Base-by-base conservation (phyloP, 345 rosid species). In the Dipteronia sinensis region DNA sequence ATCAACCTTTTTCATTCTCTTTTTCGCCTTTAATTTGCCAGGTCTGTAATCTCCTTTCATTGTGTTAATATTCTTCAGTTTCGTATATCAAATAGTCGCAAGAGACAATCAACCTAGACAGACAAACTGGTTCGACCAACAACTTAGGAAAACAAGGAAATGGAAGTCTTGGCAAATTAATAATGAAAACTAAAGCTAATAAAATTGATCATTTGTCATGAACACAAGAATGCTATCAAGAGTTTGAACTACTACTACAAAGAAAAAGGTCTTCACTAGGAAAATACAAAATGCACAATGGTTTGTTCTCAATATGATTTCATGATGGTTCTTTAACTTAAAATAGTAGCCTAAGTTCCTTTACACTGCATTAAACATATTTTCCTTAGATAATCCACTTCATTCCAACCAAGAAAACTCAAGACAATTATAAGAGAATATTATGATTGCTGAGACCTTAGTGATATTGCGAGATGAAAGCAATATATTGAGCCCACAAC, bases 391-490 rank as follows among this genome's bases (percentile, higher is more conserved):
- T 73, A 64, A 46, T 74, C 27, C 3, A 74, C 44, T 23, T 63
- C 23, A 31, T 8, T 6, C 7, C 38, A 51, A 15, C 53, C 77
- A 27, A 25, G 62, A 23, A 27, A 8, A 25, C 10, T 4, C 0
- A 13, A 23, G 34, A 77, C 62, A 77, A 42, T 69, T 70, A 19
- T 23, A 59, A 69, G 49, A 68, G 71, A 75, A 75, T 71, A 67
- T 12, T 15, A 59, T 56, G 13, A 38, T 56, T 73, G 65, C 56
- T 67, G 66, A 71, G 71, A 75, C 10, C 49, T 29, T 10, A 25
- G 66, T 59, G n/a, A 34, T 40, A n/a, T 27, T 1, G 7, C 25
- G 23, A 16, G 70, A 13, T 10, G 59, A 25, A 49, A 46, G 25
- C 58, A 64, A 63, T 61, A 27, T 15, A 55, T 76, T 29, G 74